Conservation (phyloP, 129 eudicot species). For the Ambrosia trifida region DNA sequence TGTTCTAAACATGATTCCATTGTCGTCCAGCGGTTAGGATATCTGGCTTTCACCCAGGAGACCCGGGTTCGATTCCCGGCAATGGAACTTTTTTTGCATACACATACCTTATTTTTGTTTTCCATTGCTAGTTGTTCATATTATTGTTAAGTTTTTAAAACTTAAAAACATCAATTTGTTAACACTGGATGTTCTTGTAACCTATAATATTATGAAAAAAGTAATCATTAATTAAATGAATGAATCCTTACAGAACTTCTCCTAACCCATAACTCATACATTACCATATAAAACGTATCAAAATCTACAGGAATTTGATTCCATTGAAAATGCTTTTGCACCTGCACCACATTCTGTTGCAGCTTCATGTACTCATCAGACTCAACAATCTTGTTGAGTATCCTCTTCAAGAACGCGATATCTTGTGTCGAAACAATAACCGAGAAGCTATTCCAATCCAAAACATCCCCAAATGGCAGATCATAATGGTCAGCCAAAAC, state of each 20-base stretch:
- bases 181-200: too few relatives aligned
- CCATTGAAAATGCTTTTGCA: slow-evolving; percentile 85
- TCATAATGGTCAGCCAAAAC: slow-evolving; percentile 78
- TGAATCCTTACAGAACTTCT: slow-evolving; percentile 50
- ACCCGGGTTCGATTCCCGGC: slow-evolving; percentile 99
- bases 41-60: slow-evolving; percentile 99
- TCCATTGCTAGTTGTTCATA: background rate
- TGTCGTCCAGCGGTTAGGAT: slow-evolving; percentile 99
- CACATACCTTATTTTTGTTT: too few relatives aligned
- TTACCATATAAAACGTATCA: slow-evolving; percentile 83
- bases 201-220: background rate
- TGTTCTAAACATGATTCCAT: background rate
- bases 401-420: slow-evolving; percentile 59
- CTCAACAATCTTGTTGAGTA: slow-evolving; percentile 43
- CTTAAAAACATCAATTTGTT: background rate
- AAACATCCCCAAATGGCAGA: slow-evolving; percentile 73
- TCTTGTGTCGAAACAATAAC: slow-evolving; percentile 61
- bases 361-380: slow-evolving; percentile 44
- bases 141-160: background rate
- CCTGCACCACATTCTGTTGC: slow-evolving; percentile 63
- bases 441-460: slow-evolving; percentile 74
- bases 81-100: slow-evolving; percentile 48
- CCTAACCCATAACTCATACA: slow-evolving; percentile 87
- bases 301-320: slow-evolving; percentile 56
- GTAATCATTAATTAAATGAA: slow-evolving; percentile 13